These are phyloP conservation scores for Pleurotus salmoneostramineus DNA, from an alignment of 768 basidiomycete genomes.

Conservation along the genomic window DNA sequence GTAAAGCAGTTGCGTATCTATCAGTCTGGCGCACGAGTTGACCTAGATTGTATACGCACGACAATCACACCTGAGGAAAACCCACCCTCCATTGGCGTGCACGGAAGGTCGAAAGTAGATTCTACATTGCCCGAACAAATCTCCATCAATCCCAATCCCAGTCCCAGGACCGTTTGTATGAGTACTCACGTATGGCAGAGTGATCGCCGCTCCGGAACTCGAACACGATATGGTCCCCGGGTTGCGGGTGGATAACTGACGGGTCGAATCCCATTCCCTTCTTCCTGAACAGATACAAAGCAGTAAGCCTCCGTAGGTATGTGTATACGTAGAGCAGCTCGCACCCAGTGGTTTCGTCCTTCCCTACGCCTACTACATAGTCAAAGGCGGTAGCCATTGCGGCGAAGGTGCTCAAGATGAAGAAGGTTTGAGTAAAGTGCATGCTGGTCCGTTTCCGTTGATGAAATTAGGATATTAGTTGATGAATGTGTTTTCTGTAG, in stretches of 20 bases:
- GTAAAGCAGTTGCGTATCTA: background rate
- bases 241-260: conserved; percentile 28
- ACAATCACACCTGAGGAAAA: conserved; percentile 30
- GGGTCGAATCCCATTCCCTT: conserved; percentile 40
- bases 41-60: conserved; percentile 16
- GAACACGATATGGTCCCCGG: conserved; percentile 31
- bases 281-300: conserved; percentile 15
- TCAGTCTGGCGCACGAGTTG: background rate
- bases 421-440: background rate
- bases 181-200: conserved; percentile 35
- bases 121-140: conserved; percentile 16
- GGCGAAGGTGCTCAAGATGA: background rate
- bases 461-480: background rate
- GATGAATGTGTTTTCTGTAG: background rate
- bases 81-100: conserved; percentile 25
- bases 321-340: background rate
- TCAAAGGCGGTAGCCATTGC: conserved; percentile 16
- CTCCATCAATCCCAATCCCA: no score
- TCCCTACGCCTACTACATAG: conserved; percentile 34
- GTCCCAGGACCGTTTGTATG: no score
- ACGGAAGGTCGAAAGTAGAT: conserved; percentile 33
- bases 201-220: conserved; percentile 35
- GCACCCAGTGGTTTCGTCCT: conserved; percentile 37
- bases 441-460: background rate
- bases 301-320: background rate